Evolutionary conservation across 495 filamentous ascomycete genomes (phyloP).

Genomic region (Trichoderma reesei): DNA sequence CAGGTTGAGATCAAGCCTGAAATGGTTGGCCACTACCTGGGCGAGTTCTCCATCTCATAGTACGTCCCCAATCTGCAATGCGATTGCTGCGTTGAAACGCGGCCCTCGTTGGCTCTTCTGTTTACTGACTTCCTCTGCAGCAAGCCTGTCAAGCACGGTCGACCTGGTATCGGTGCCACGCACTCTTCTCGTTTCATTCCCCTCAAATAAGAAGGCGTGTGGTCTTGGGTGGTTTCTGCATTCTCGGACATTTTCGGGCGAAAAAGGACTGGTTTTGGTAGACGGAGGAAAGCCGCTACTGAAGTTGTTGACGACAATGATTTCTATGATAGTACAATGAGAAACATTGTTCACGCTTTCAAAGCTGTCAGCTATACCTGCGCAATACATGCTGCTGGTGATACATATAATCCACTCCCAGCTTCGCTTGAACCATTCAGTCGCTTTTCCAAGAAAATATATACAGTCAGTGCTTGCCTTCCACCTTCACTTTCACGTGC

Average conservation of each 20-base stretch:
- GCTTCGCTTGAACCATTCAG: no score
- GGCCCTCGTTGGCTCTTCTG: conserved; percentile 7
- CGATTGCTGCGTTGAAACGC: neutral
- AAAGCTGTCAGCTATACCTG: neutral
- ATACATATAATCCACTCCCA: no score
- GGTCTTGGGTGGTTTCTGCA: conserved; percentile 31
- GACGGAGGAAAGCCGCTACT: conserved; percentile 15
- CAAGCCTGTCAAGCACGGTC: conserved; percentile 99
- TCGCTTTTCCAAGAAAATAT: no score
- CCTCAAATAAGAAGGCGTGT: conserved; percentile 66
- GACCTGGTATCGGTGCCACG: conserved; percentile 99
- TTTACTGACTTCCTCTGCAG: conserved; percentile 44
- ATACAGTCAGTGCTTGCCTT: no score
- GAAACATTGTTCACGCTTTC: conserved; percentile 5
- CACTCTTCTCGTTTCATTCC: conserved; percentile 99
- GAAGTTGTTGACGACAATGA: conserved; percentile 22
- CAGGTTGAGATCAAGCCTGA: conserved; percentile 99
- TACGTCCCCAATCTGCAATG: conserved; percentile 41
- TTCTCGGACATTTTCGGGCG: conserved; percentile 28
- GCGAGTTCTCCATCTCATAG: conserved; percentile 99
- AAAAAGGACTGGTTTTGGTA: conserved; percentile 30
- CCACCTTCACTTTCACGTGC: no score
- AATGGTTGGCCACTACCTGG: conserved; percentile 99
- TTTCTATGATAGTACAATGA: conserved; percentile 11
- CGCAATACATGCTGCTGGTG: neutral